Base-by-base conservation (phyloP, 129 eudicot genomes). In the Solidago caesia region DNA sequence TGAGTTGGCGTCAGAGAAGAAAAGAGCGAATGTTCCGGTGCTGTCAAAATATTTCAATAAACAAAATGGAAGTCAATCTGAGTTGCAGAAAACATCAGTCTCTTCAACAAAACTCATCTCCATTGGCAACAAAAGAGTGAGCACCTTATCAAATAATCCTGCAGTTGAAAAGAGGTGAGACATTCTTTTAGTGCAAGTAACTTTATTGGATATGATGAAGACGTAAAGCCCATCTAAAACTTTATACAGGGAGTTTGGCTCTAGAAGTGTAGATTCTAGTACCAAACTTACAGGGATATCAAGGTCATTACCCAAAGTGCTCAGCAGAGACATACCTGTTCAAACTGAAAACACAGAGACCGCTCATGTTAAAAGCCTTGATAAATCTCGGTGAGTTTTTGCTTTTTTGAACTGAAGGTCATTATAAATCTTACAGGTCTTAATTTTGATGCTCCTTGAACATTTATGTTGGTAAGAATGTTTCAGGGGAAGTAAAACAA, bases 161-260 rank as follows among this genome's bases (percentile, higher is more conserved):
- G 29, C 80, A 71, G 79, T 27, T 77, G 88, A 68, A 80, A 81
- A 65, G 73, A 80, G 87, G 96, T 82, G 49, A 79, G 80, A 14
- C 59, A 58, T 66, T 53, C 27, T 78, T 44, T 44, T 65, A 72
- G 5, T 45, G 11, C 69, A 47, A 44, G 71, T 58, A 53, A 65
- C 39, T 68, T 33, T 59, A 52, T 27, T 2, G 72, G 68, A 61
- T 66, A 60, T 59, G 75, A 16, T 51, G 75, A 68, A 59, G 65
- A 81, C 13, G 66, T 48, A 46, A 27, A 58, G 26, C 29, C 43
- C 44, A 63, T 27, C 10, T 45, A 66, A 71, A 41, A 67, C 9
- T 49, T 79, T 64, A 12, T 75, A 75, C 71, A 78, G 85, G 87
- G 82, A 75, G 39, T 43, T 53, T 51, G 75, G 66, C 29, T 55